Base-by-base conservation (phyloP, 257 asterid species). In the Coffea canephora region DNA sequence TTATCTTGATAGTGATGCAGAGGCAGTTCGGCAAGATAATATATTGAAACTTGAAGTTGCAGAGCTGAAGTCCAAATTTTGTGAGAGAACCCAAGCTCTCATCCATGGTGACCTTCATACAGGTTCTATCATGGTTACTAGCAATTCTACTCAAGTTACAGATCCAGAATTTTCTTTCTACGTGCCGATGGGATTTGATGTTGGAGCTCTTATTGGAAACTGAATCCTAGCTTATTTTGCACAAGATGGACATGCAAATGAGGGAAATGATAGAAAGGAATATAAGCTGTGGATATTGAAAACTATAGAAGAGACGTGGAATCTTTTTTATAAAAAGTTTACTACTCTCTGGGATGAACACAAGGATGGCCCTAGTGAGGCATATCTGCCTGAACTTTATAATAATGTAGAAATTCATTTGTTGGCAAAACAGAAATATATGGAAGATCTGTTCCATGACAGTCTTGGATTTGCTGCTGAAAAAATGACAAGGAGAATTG, bases 1-100 rank as follows among this genome's bases (percentile, higher is more conserved):
- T 81, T 89, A 89, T 83, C 97, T 95, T 45, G 98, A 95, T 86
- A 85, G 83, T 75, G 97, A 93, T 80, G 99, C 98, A 15, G 88
- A 89, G 90, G 93, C 95, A 66, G 92, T 95, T 82, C 92, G 91
- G 76, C 86, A 84, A 59, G 98, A 95, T 83, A 80, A 92, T 81
- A 46, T 81, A 77, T 87, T 95, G 95, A 95, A 95, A 83, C 89
- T 93, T 80, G 99, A 93, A 89, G 87, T 91, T 78, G 98, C 96
- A 66, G 97, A 89, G 88, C 90, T 95, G 78, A 95, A 95, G 84
- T 92, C 98, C 73, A 92, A 86, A 79, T 95, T 95, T 87, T 95
- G 99, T 86, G 98, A 93, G 89, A 91, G 91, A 88, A 83, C 99
- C 79, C 98, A 95, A 89, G 98, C 97, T 81, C 99, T 95, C 74